Percentiles rank a stretch among this genome's conserved stretches.
These are phyloP conservation scores for Trichoderma pleuroti DNA, from an alignment of 2,329 filamentous ascomycete species.

Conservation along the genomic window DNA sequence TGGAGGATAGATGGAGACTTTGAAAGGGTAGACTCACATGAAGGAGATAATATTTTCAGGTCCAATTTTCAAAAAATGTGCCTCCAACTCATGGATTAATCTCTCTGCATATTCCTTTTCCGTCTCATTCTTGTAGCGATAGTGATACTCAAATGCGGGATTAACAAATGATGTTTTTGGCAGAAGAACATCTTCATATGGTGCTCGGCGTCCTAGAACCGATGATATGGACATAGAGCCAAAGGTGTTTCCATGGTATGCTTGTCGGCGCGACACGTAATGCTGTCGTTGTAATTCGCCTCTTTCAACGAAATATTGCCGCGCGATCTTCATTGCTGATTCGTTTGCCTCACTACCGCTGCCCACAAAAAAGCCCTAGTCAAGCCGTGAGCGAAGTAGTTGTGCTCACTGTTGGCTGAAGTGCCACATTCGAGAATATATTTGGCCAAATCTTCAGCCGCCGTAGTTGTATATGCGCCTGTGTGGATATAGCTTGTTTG, in stretches of 20 bases:
- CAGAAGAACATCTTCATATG: neutral
- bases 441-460: constrained; percentile 30
- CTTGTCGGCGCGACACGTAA: constrained; percentile 39
- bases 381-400: neutral
- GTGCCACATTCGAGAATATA: constrained; percentile 23
- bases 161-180: neutral
- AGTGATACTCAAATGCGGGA: neutral
- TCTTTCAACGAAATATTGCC: constrained; percentile 42
- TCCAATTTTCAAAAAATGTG: neutral
- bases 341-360: constrained; percentile 38
- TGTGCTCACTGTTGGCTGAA: no score
- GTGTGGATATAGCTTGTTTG: constrained; percentile 32
- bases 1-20: neutral
- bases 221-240: neutral
- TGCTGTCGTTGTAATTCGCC: constrained; percentile 30
- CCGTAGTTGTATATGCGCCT: constrained; percentile 25
- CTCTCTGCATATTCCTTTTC: neutral
- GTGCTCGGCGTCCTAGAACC: neutral
- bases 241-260: constrained; percentile 10
- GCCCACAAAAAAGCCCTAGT: constrained; percentile 6
- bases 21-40: neutral
- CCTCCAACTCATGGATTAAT: neutral
- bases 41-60: neutral
- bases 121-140: neutral
- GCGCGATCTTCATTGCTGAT: constrained; percentile 42